Evolutionary conservation across 176 grass and related monocot species (phyloP), one percentile per base, ranked within the genome.

Genomic region (Carex cristatella): DNA sequence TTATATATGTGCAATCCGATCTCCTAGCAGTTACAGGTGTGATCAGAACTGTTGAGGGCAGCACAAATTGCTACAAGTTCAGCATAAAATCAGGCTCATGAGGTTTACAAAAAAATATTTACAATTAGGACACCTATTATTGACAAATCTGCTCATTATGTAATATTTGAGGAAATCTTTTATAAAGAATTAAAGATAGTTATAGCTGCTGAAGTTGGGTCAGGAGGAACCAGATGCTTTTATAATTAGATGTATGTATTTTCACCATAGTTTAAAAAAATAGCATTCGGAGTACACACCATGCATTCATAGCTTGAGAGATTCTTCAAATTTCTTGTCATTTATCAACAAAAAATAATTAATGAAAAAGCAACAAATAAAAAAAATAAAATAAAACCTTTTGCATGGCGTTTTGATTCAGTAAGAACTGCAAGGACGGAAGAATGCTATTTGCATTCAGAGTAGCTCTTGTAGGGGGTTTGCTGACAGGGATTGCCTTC

Each of bases 371-470:
- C 1, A 59, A 84, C 73, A 73, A 31, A 85, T 70, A 86, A 31
- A 68, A 31, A 68, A 32, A 56, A 58, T 19, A 38, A 77, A 60
- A 48, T 15, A 81, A 85, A 66, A 99, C 93, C 93, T 95, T 95
- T 70, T 99, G 96, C 89, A 94, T 61, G 56, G 61, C 68, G 92
- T 95, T 99, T 92, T 99, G 96, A 84, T 95, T 91, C 93, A 95
- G 65, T 88, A 95, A 86, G 80, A 95, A 99, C 77, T 92, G 90
- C 61, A 99, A 86, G 51, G 88, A 83, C 55, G 93, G 81, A 79
- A 99, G 84, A 89, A 95, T 65, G 84, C 87, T 46, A 13, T 83
- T 62, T 66, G 66, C 33, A 63, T 87, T 83, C 27, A 75, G 40
- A 70, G 79, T 68, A 67, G 78, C 67, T 77, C 33, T 68, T 76